Evolutionary conservation across 176 grass and related monocot genomes (phyloP).

Genomic region (Cymbopogon citratus): DNA sequence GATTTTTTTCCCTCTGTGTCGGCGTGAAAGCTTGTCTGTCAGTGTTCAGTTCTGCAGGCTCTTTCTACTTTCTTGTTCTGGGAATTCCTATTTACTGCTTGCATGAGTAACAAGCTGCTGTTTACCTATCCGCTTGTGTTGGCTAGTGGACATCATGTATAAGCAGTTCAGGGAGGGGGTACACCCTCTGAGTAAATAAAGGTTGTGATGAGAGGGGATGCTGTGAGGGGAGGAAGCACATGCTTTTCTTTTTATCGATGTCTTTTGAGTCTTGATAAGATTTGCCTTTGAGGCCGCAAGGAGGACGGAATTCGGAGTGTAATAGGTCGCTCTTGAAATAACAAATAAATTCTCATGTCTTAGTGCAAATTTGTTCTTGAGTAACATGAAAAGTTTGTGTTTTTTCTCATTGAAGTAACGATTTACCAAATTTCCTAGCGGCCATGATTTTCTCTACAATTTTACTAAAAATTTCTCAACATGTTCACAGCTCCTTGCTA

Average conservation of each 20-base stretch:
- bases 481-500: slow-evolving; percentile 60
- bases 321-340: neutral
- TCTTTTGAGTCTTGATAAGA: neutral
- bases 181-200: neutral
- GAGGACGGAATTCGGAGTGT: neutral
- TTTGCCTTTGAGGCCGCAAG: neutral
- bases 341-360: slow-evolving; percentile 20
- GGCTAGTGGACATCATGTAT: neutral
- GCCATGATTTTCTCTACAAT: neutral
- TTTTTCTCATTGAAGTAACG: neutral
- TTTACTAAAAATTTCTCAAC: slow-evolving; percentile 2
- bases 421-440: neutral
- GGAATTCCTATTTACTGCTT: neutral
- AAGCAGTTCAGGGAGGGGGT: neutral
- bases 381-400: neutral
- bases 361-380: neutral
- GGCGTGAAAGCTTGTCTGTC: neutral
- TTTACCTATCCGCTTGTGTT: neutral
- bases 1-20: neutral
- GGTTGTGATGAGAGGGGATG: neutral
- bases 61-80: neutral
- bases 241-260: neutral
- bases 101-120: neutral
- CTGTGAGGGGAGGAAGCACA: neutral
- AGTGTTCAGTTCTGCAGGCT: neutral